These are phyloP conservation scores for Pichia sp. DNA, from an alignment of 1,139 yeast species.

Conservation along the genomic window DNA sequence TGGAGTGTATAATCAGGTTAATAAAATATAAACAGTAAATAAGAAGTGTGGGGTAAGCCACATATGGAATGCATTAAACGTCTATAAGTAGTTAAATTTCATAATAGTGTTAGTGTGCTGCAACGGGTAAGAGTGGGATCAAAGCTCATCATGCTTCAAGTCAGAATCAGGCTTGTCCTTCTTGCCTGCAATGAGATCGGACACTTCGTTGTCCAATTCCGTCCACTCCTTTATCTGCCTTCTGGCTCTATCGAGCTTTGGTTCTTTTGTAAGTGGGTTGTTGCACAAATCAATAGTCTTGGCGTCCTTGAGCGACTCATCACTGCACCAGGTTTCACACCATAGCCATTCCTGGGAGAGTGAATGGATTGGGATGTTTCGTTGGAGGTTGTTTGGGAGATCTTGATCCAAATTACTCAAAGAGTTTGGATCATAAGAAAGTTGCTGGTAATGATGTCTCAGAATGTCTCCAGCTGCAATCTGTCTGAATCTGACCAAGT, in stretches of 20 bases:
- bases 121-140: background rate
- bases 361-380: conserved; percentile 60
- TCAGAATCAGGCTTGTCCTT: background rate
- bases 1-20: too few species aligned
- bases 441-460: conserved; percentile 80
- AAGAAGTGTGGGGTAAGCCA: too few species aligned
- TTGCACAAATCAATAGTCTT: conserved; percentile 80
- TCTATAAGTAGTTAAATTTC: background rate
- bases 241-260: conserved; percentile 67
- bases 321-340: conserved; percentile 95
- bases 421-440: conserved; percentile 76
- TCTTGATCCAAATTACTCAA: conserved; percentile 87
- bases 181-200: conserved; percentile 5
- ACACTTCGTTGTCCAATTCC: conserved; percentile 53
- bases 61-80: background rate
- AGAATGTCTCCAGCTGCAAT: conserved; percentile 72
- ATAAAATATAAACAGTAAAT: too few species aligned
- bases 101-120: background rate
- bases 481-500: conserved; percentile 60
- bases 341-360: conserved; percentile 83
- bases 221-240: conserved; percentile 79
- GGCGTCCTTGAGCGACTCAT: conserved; percentile 53
- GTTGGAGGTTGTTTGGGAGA: conserved; percentile 80
- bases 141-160: conserved; percentile 15
- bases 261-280: conserved; percentile 76